phyloP scores from a whole-genome alignment of 495 filamentous ascomycete species.

The Penicillium diatomitis region DNA sequence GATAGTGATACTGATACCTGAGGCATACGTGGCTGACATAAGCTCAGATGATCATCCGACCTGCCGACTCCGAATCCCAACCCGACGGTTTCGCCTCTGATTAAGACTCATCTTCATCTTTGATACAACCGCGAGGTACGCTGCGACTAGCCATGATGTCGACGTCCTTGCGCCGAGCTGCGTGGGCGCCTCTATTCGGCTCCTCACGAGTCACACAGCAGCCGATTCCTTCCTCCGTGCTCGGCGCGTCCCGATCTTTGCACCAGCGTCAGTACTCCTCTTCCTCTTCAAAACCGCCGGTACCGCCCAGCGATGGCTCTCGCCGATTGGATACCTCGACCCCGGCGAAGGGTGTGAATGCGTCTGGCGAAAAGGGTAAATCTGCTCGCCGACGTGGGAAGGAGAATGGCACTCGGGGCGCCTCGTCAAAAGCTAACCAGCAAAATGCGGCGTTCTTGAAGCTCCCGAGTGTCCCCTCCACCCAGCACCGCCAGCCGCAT shows the following conservation, averaged over 20 bases:
- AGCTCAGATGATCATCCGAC: slow-evolving; percentile 28
- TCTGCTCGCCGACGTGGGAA: slow-evolving; percentile 28
- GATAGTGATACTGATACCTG: slow-evolving; percentile 2
- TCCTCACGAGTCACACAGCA: slow-evolving; percentile 23
- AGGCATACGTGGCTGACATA: slow-evolving; percentile 24
- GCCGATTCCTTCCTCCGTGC: slow-evolving; percentile 20
- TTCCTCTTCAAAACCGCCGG: slow-evolving; percentile 42
- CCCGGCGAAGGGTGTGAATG: slow-evolving; percentile 32
- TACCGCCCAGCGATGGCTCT: slow-evolving; percentile 38
- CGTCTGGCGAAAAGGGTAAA: slow-evolving; percentile 30
- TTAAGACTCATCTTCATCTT: slow-evolving; percentile 21
- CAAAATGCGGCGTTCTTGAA: slow-evolving; percentile 39
- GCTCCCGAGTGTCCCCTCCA: slow-evolving; percentile 77
- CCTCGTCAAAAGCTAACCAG: slow-evolving; percentile 29
- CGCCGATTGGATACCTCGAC: slow-evolving; percentile 32
- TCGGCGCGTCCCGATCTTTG: slow-evolving; percentile 24
- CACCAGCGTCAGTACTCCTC: slow-evolving; percentile 48
- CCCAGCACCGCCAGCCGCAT: slow-evolving; percentile 64
- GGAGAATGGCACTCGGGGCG: slow-evolving; percentile 27
- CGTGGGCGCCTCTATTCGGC: slow-evolving; percentile 35
- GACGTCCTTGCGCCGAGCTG: slow-evolving; percentile 40
- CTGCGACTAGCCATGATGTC: slow-evolving; percentile 35
- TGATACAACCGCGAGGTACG: slow-evolving; percentile 19
- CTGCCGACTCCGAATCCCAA: slow-evolving; percentile 21
- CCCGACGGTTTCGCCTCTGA: slow-evolving; percentile 37